These are phyloP conservation scores for Hanseniaspora uvarum DNA, from an alignment of 1,139 yeast species.

Conservation along the genomic window DNA sequence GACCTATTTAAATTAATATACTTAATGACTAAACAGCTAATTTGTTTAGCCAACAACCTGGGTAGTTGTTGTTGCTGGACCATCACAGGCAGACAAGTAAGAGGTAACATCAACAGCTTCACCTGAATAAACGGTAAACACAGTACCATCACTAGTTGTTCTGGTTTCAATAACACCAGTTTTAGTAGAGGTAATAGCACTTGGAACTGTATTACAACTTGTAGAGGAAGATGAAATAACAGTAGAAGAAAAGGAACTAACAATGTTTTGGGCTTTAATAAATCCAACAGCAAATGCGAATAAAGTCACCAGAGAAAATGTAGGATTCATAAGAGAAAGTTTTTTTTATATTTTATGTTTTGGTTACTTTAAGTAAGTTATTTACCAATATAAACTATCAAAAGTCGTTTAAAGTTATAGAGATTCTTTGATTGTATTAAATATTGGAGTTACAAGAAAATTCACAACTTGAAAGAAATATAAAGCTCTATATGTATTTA, in stretches of 20 bases:
- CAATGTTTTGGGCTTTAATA: background rate
- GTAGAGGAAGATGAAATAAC: conserved; percentile 14
- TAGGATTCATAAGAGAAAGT: background rate
- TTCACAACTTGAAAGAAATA: no score
- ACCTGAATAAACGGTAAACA: conserved; percentile 8
- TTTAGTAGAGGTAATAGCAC: conserved; percentile 22
- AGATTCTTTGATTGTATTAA: no score
- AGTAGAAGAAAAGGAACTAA: conserved; percentile 7
- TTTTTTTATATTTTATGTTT: background rate
- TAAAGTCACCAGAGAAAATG: background rate
- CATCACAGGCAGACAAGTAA: conserved; percentile 6
- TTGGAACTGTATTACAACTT: conserved; percentile 26
- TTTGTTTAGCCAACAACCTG: background rate
- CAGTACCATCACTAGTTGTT: conserved; percentile 17
- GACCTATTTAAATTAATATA: conserved; percentile 19
- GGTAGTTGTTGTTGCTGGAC: background rate
- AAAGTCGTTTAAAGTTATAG: no score
- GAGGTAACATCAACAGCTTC: conserved; percentile 6
- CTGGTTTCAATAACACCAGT: conserved; percentile 25
- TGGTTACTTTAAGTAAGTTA: no score
- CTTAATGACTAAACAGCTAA: conserved; percentile 7
- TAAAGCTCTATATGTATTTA: no score
- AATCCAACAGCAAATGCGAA: background rate
- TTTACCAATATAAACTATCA: no score
- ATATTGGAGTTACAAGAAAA: no score